A percentile compares a stretch with the other conserved stretches of the same genome.
phyloP scores from a whole-genome alignment of 129 eudicot species.

The Ambrosia trifida region DNA sequence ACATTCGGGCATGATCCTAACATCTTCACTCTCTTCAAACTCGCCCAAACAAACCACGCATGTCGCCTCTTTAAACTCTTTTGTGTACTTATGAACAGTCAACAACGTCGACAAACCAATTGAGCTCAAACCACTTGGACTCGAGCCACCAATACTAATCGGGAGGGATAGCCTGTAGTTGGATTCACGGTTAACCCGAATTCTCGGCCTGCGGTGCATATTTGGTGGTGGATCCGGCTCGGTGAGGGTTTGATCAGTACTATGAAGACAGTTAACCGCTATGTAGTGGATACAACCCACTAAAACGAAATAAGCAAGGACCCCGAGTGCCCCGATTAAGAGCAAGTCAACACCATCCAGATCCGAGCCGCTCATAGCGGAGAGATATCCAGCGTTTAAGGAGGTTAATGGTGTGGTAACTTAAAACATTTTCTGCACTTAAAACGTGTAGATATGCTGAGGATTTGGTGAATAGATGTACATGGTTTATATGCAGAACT shows the following conservation, averaged over 20 bases:
- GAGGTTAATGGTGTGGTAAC: constrained; percentile 3
- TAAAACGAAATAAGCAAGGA: constrained; percentile 42
- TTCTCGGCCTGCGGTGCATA: neutral
- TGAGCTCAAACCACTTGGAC: constrained; percentile 25
- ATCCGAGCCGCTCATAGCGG: constrained; percentile 21
- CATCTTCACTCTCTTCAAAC: constrained; percentile 52
- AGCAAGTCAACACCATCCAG: constrained; percentile 41
- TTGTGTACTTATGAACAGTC: constrained; percentile 36
- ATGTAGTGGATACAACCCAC: constrained; percentile 59
- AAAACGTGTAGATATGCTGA: no score
- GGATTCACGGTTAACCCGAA: constrained; percentile 12
- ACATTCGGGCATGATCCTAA: constrained; percentile 56
- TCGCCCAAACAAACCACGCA: constrained; percentile 60
- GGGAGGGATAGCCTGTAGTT: constrained; percentile 20
- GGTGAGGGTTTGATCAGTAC: neutral
- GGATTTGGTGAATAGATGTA: no score
- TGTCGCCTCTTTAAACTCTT: constrained; percentile 40
- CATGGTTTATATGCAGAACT: no score
- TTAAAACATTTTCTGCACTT: neutral
- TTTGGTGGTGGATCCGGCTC: constrained; percentile 22
- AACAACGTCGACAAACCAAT: constrained; percentile 28
- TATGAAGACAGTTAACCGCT: constrained; percentile 33
- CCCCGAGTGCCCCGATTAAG: constrained; percentile 58
- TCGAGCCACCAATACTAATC: neutral
- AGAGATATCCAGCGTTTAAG: neutral